A percentile compares a stretch with the other conserved stretches of the same genome.
Conservation (phyloP, 2,329 filamentous ascomycete species). For the Alternaria viburni region DNA sequence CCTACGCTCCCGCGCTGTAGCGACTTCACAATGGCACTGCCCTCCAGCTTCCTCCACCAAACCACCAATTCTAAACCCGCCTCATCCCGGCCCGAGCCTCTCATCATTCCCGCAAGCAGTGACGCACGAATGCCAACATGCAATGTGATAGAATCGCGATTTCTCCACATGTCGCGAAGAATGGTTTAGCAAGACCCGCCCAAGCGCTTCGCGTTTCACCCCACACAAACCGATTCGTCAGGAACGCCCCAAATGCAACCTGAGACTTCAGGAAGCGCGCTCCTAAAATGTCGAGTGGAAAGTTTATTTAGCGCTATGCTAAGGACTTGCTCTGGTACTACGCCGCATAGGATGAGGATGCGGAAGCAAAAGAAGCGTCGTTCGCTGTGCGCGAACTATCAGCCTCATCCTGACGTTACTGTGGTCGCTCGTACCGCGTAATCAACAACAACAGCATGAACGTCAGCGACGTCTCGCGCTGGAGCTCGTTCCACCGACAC, state of each 20-base stretch:
- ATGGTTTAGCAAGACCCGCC: slow-evolving; percentile 1
- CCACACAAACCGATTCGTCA: slow-evolving; percentile 30
- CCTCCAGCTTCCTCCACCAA: not conserved
- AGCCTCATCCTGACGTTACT: slow-evolving; percentile 4
- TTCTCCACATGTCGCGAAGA: not conserved
- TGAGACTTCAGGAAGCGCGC: slow-evolving; percentile 29
- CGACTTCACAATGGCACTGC: not conserved
- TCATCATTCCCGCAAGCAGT: not conserved
- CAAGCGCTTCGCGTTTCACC: slow-evolving; percentile 35
- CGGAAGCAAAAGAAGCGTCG: slow-evolving; percentile 28
- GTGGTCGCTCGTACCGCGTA: too few relatives aligned
- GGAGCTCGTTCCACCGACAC: too few relatives aligned
- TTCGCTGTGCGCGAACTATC: slow-evolving; percentile 33
- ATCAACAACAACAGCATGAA: too few relatives aligned
- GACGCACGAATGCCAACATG: not conserved
- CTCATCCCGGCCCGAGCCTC: not conserved
- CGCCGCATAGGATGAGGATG: slow-evolving; percentile 21
- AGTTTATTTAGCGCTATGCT: slow-evolving; percentile 12
- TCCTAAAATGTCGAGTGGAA: slow-evolving; percentile 7
- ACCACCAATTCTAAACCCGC: not conserved
- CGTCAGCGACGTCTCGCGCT: too few relatives aligned
- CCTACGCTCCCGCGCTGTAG: not conserved
- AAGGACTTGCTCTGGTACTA: slow-evolving; percentile 29
- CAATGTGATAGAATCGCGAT: not conserved
- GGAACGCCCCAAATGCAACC: slow-evolving; percentile 4